These are phyloP conservation scores for Zasmidium angulare DNA, from an alignment of 2,329 filamentous ascomycete genomes.

Conservation along the genomic window DNA sequence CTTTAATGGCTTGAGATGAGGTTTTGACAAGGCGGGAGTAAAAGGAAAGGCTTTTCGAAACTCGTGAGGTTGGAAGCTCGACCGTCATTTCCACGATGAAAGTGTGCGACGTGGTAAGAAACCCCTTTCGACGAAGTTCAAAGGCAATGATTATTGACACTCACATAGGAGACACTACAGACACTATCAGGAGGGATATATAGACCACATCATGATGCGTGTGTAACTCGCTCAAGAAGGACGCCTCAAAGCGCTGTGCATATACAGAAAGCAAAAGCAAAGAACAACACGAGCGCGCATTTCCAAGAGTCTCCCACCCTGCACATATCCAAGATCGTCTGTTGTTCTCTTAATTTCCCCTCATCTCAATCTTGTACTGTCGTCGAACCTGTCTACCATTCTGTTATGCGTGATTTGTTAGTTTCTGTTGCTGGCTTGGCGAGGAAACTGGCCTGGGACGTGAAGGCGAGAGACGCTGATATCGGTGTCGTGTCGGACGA, in stretches of 20 bases:
- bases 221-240: background rate
- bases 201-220: background rate
- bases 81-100: too few relatives aligned
- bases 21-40: too few relatives aligned
- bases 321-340: background rate
- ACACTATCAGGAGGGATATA: background rate
- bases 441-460: slow-evolving; percentile 63
- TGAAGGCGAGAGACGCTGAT: slow-evolving; percentile 63
- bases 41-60: too few relatives aligned
- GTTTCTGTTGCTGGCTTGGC: background rate
- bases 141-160: too few relatives aligned
- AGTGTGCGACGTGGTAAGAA: too few relatives aligned
- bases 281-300: background rate
- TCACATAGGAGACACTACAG: too few relatives aligned
- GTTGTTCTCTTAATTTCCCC: background rate
- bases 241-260: background rate
- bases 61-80: too few relatives aligned
- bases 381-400: background rate
- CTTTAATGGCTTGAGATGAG: too few relatives aligned
- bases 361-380: background rate
- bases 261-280: background rate
- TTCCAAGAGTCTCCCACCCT: background rate
- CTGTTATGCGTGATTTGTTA: background rate
- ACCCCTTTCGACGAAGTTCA: too few relatives aligned
- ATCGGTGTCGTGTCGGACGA: slow-evolving; percentile 48